These are phyloP conservation scores for Xylogone sp. DNA, from an alignment of 2,329 filamentous ascomycete genomes.

Conservation along the genomic window DNA sequence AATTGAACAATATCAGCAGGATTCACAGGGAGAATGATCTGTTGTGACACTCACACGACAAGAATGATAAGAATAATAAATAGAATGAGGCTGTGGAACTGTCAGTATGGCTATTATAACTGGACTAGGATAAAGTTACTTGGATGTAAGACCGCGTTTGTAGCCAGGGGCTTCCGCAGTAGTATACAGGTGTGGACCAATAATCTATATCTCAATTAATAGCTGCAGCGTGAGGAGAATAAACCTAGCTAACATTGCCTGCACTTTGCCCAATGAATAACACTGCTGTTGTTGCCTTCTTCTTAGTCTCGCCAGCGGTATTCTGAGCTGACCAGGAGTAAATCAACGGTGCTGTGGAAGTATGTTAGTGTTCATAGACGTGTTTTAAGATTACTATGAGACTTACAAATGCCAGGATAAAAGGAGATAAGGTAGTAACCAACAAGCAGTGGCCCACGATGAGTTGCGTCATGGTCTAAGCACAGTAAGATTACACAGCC, in stretches of 20 bases:
- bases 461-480: slow-evolving; percentile 38
- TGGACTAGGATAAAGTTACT: slow-evolving; percentile 29
- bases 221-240: not conserved
- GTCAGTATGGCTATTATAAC: not conserved
- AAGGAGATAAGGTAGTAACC: slow-evolving; percentile 50
- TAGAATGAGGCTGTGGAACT: slow-evolving; percentile 41
- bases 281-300: slow-evolving; percentile 60
- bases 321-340: slow-evolving; percentile 61
- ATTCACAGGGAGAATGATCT: slow-evolving; percentile 3
- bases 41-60: slow-evolving; percentile 31
- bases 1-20: slow-evolving; percentile 4
- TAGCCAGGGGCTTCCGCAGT: slow-evolving; percentile 57
- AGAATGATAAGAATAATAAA: slow-evolving; percentile 57
- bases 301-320: slow-evolving; percentile 67
- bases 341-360: slow-evolving; percentile 49
- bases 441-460: slow-evolving; percentile 47
- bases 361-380: slow-evolving; percentile 12
- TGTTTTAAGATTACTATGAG: not conserved
- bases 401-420: slow-evolving; percentile 52
- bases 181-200: slow-evolving; percentile 62
- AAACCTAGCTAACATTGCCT: slow-evolving; percentile 46
- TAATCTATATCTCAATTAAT: slow-evolving; percentile 34
- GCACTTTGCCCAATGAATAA: slow-evolving; percentile 62
- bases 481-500: slow-evolving; percentile 52
- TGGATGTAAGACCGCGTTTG: slow-evolving; percentile 52